These are phyloP conservation scores for Phytopythium aichiense DNA, from an alignment of 352 stramenopile species.

Conservation along the genomic window DNA sequence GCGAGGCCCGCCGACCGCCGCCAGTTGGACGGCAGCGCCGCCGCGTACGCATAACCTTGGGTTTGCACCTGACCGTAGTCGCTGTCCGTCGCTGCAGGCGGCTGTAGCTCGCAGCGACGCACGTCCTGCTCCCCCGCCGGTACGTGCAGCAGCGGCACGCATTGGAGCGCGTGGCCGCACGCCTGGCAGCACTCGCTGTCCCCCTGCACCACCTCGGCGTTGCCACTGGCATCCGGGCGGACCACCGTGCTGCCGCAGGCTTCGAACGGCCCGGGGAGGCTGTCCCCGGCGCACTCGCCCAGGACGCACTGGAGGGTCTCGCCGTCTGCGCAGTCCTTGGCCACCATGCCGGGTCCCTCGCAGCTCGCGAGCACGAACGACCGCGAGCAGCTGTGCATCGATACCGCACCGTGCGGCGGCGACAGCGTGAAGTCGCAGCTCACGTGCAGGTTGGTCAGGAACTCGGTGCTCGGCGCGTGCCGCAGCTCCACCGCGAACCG, in stretches of 20 bases:
- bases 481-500: slow-evolving; percentile 57
- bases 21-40: background rate
- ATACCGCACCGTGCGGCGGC: slow-evolving; percentile 14
- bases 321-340: slow-evolving; percentile 3
- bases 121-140: slow-evolving; percentile 37
- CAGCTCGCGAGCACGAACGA: slow-evolving; percentile 60
- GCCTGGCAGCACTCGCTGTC: slow-evolving; percentile 43
- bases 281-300: slow-evolving; percentile 30
- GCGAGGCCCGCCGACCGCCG: background rate
- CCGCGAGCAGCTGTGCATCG: slow-evolving; percentile 29
- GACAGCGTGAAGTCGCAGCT: slow-evolving; percentile 56
- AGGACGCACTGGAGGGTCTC: slow-evolving; percentile 2
- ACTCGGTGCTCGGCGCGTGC: slow-evolving; percentile 29
- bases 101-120: slow-evolving; percentile 45
- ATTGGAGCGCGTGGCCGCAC: slow-evolving; percentile 30
- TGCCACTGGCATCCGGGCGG: slow-evolving; percentile 17
- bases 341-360: slow-evolving; percentile 36
- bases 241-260: slow-evolving; percentile 30
- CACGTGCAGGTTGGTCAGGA: slow-evolving; percentile 38
- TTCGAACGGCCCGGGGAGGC: slow-evolving; percentile 22
- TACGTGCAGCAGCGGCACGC: slow-evolving; percentile 39
- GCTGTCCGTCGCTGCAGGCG: background rate
- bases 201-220: slow-evolving; percentile 16
- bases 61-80: background rate
- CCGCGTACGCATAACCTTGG: background rate